A percentile compares a stretch with the other conserved stretches of the same genome.
phyloP scores from a whole-genome alignment of 2,329 filamentous ascomycete species.

The Cladophialophora chaetospira region DNA sequence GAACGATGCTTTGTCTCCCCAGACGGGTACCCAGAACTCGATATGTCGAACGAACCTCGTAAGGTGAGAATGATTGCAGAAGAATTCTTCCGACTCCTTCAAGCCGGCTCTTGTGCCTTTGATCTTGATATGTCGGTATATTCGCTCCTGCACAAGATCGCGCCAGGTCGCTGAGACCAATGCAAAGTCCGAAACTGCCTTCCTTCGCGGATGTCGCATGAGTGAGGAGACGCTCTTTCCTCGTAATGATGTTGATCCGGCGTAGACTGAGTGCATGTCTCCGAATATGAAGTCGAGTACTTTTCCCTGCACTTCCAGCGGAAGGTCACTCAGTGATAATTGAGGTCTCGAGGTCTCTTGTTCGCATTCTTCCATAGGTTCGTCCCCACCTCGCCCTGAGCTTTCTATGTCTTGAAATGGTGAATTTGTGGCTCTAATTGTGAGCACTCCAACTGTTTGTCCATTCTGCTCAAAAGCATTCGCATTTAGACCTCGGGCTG shows the following conservation, averaged over 20 bases:
- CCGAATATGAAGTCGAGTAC: slow-evolving; percentile 73
- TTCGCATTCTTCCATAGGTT: neutral
- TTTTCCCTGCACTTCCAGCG: slow-evolving; percentile 70
- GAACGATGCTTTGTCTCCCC: slow-evolving; percentile 52
- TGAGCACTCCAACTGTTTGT: slow-evolving; percentile 27
- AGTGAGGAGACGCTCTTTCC: slow-evolving; percentile 63
- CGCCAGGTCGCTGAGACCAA: slow-evolving; percentile 64
- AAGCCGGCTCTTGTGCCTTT: slow-evolving; percentile 69
- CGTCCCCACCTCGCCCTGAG: no score
- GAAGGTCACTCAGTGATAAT: slow-evolving; percentile 48
- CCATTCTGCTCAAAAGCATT: slow-evolving; percentile 24
- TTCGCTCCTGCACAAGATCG: slow-evolving; percentile 66
- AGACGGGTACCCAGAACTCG: slow-evolving; percentile 77
- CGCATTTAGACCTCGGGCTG: slow-evolving; percentile 15
- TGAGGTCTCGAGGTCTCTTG: neutral
- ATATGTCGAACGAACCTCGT: slow-evolving; percentile 68
- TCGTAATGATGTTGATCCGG: slow-evolving; percentile 54
- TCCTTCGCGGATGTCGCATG: slow-evolving; percentile 66
- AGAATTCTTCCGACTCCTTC: slow-evolving; percentile 62
- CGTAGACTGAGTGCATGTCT: slow-evolving; percentile 64
- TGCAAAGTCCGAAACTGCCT: slow-evolving; percentile 67
- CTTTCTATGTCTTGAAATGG: slow-evolving; percentile 3
- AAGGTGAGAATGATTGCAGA: slow-evolving; percentile 61
- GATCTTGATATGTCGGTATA: slow-evolving; percentile 75
- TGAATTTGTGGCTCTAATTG: slow-evolving; percentile 19